Base-by-base conservation (phyloP, 129 eudicot genomes). In the Dittrichia graveolens region DNA sequence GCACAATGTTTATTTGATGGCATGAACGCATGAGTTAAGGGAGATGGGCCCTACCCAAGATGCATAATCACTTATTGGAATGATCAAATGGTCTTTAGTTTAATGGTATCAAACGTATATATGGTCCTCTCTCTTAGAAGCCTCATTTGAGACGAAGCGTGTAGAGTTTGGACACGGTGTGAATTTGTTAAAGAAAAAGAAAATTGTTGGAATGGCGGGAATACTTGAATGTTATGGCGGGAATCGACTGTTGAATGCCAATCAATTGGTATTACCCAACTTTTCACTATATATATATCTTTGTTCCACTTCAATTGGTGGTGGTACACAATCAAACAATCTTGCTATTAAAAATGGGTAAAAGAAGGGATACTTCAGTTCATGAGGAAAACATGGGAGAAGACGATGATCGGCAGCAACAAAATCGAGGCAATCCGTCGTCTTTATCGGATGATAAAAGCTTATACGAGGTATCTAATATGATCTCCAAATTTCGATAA, bases 401-500 rank as follows among this genome's bases (percentile, higher is more conserved):
- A 7, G 86, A 78, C 48, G 71, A 63, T 11, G 53, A 72, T 49
- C 73, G 34, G 12, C 81, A 75, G 4, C 72, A 80, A 43, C 45
- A 66, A 16, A 71, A 75, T 12, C 79, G 78, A 31, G 74, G 75
- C 58, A 61, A 6, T n/a, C 60, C 69, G 34, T 44, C 82, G 5
- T 66, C 79, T 52, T 78, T 79, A 5, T 82, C 84, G 2, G n/a
- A 9, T 39, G 73, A 69, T 4, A 80, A 80, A 72, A 85, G 86
- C 78, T 81, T 90, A 66, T 90, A 90, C 54, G 91, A 90, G 91
- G 96, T 90, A 71, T 38, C 37, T 67, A 13, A n/a, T n/a, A n/a
- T n/a, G n/a, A 40, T 69, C 34, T 37, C 0, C 31, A 24, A 24
- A 24, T 24, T 24, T 24, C 31, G 1, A 24, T 24, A 0, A 24